Percentiles rank a stretch among this genome's conserved stretches.
Evolutionary conservation across 208 protist species (phyloP).

Genomic region (Crithidia brevicula): DNA sequence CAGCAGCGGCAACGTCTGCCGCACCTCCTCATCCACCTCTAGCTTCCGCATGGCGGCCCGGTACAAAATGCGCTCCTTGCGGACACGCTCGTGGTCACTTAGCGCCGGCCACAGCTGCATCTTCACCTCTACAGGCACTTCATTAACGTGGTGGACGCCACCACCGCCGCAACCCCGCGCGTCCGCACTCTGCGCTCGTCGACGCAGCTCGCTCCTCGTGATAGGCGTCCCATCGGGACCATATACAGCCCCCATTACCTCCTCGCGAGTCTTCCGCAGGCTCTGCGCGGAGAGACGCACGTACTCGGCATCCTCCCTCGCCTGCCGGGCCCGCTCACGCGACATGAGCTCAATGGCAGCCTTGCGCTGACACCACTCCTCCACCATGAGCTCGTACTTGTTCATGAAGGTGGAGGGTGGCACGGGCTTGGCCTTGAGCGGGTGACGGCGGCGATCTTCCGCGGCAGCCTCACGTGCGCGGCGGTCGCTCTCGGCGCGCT

Average conservation of each 20-base stretch:
- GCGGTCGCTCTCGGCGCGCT: constrained; percentile 44
- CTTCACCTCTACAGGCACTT: constrained; percentile 77
- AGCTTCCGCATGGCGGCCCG: constrained; percentile 47
- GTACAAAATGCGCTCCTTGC: constrained; percentile 72
- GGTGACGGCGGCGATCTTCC: constrained; percentile 27
- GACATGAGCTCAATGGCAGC: constrained; percentile 66
- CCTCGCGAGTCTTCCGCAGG: constrained; percentile 54
- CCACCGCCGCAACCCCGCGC: background rate
- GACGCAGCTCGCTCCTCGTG: constrained; percentile 23
- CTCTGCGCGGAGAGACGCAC: constrained; percentile 54
- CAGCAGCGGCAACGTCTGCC: constrained; percentile 49
- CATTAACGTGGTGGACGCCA: constrained; percentile 14
- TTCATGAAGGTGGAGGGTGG: constrained; percentile 88
- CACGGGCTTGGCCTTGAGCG: constrained; percentile 67
- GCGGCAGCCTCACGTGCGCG: constrained; percentile 41
- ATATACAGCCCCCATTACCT: constrained; percentile 54
- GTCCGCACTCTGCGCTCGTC: constrained; percentile 43
- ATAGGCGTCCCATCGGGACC: constrained; percentile 31
- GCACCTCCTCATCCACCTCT: constrained; percentile 53
- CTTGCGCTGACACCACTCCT: constrained; percentile 89
- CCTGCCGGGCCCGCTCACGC: constrained; percentile 55
- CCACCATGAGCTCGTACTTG: constrained; percentile 91
- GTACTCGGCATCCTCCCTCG: constrained; percentile 57
- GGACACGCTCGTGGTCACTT: constrained; percentile 82
- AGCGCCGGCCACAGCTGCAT: constrained; percentile 84